phyloP scores from a whole-genome alignment of 2,329 filamentous ascomycete genomes.

The Fusarium sp. region DNA sequence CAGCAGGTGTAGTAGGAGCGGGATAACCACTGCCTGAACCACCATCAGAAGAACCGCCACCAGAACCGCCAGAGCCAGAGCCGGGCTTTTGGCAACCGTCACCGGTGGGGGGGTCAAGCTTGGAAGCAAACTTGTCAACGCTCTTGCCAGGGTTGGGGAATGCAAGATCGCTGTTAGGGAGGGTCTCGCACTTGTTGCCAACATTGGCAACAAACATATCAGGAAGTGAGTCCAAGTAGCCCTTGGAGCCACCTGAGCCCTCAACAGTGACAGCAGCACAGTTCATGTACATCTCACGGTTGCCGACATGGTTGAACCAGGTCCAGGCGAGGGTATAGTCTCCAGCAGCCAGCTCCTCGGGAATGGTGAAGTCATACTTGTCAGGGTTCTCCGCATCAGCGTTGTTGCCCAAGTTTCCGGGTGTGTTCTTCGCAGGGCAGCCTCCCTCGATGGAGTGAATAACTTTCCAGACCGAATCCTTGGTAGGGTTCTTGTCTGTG shows the following conservation, averaged over 20 bases:
- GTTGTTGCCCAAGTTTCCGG: constrained; percentile 71
- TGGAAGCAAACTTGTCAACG: constrained; percentile 64
- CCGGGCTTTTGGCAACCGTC: neutral
- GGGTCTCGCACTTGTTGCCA: constrained; percentile 67
- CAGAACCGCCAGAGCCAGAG: constrained; percentile 1
- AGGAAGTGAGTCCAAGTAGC: constrained; percentile 75
- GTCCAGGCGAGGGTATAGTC: constrained; percentile 90
- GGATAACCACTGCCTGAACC: constrained; percentile 50
- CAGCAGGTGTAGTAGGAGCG: constrained; percentile 49
- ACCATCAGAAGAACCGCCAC: constrained; percentile 6
- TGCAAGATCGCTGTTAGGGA: constrained; percentile 65
- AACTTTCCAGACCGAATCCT: constrained; percentile 83
- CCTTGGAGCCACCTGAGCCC: constrained; percentile 63
- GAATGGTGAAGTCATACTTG: constrained; percentile 80
- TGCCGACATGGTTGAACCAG: constrained; percentile 94
- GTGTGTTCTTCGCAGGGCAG: constrained; percentile 75
- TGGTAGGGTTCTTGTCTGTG: constrained; percentile 79
- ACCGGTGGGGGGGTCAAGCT: neutral
- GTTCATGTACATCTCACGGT: constrained; percentile 99
- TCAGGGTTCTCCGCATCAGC: constrained; percentile 63
- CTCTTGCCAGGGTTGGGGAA: constrained; percentile 75
- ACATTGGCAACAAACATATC: constrained; percentile 80
- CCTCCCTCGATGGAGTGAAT: constrained; percentile 91
- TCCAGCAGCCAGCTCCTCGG: constrained; percentile 78
- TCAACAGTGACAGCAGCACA: constrained; percentile 83